Evolutionary conservation across 306 rosid genomes (phyloP).

Genomic region (Medicago arabica): DNA sequence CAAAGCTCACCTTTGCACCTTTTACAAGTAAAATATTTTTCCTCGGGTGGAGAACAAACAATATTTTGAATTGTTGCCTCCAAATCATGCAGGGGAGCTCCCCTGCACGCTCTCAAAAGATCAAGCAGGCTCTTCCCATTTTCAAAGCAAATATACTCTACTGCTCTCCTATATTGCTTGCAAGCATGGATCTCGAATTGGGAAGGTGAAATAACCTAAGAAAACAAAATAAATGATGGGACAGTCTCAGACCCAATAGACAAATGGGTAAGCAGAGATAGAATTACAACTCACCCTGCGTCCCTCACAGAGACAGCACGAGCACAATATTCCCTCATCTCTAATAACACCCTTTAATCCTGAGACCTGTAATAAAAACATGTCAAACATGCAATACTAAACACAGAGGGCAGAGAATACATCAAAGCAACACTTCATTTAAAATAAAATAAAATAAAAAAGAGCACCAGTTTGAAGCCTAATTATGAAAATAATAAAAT

Average conservation of each 20-base stretch:
- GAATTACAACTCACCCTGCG: slow-evolving; percentile 68
- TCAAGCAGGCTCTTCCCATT: slow-evolving; percentile 93
- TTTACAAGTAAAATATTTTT: slow-evolving; percentile 71
- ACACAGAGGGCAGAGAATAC: not conserved
- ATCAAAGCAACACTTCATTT: slow-evolving; percentile 8
- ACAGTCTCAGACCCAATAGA: slow-evolving; percentile 33
- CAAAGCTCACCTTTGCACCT: slow-evolving; percentile 77
- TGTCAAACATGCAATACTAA: slow-evolving; percentile 32
- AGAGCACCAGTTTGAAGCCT: not conserved
- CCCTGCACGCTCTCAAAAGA: slow-evolving; percentile 74
- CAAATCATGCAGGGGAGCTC: slow-evolving; percentile 64
- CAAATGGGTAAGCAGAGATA: slow-evolving; percentile 27
- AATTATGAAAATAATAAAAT: slow-evolving; percentile 11
- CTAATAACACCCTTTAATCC: slow-evolving; percentile 81
- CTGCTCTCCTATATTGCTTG: slow-evolving; percentile 83
- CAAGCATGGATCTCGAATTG: slow-evolving; percentile 97
- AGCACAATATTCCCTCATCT: slow-evolving; percentile 90
- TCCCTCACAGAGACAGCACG: slow-evolving; percentile 75
- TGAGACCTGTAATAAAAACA: slow-evolving; percentile 57
- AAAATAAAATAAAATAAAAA: not conserved
- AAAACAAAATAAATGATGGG: slow-evolving; percentile 31
- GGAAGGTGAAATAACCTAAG: slow-evolving; percentile 85
- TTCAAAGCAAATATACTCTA: slow-evolving; percentile 88
- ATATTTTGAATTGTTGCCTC: slow-evolving; percentile 78
- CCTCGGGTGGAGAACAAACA: slow-evolving; percentile 66